A percentile compares a stretch with the other conserved stretches of the same genome.
phyloP scores from a whole-genome alignment of 306 rosid genomes.

The Hippophae rhamnoides region DNA sequence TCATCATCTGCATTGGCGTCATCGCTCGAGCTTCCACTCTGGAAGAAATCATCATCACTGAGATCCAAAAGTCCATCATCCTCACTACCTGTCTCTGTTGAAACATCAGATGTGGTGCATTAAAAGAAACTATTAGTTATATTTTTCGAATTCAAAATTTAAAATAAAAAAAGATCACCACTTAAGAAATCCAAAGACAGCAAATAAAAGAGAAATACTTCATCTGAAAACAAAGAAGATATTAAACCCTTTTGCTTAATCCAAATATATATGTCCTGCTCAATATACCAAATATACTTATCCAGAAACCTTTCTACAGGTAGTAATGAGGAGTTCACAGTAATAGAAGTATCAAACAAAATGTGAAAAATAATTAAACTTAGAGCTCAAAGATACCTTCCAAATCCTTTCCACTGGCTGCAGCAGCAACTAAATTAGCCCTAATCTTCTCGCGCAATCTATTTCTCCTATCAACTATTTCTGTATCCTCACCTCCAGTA shows the following conservation, averaged over 20 bases:
- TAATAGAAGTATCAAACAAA: not conserved
- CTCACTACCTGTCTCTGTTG: constrained; percentile 92
- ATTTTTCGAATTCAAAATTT: too few relatives aligned
- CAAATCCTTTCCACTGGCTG: constrained; percentile 88
- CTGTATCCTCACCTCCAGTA: constrained; percentile 59
- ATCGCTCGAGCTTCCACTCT: constrained; percentile 78
- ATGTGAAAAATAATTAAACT: not conserved
- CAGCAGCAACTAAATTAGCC: constrained; percentile 69
- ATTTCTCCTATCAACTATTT: constrained; percentile 57
- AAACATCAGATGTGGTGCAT: not conserved
- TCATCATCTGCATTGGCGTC: constrained; percentile 99
- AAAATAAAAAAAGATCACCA: too few relatives aligned
- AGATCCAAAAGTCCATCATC: constrained; percentile 92
- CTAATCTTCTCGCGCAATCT: constrained; percentile 77
- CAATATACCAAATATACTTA: too few relatives aligned
- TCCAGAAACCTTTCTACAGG: too few relatives aligned
- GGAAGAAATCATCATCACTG: constrained; percentile 93
- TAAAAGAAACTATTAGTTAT: too few relatives aligned
- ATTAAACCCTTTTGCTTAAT: too few relatives aligned
- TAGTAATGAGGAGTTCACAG: too few relatives aligned
- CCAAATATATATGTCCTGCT: too few relatives aligned
- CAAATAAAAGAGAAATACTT: too few relatives aligned
- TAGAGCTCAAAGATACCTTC: constrained; percentile 47
- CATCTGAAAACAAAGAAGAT: too few relatives aligned
- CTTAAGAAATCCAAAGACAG: too few relatives aligned